phyloP scores from a whole-genome alignment of 148 eudicot genomes.

The Beta vulgaris region DNA sequence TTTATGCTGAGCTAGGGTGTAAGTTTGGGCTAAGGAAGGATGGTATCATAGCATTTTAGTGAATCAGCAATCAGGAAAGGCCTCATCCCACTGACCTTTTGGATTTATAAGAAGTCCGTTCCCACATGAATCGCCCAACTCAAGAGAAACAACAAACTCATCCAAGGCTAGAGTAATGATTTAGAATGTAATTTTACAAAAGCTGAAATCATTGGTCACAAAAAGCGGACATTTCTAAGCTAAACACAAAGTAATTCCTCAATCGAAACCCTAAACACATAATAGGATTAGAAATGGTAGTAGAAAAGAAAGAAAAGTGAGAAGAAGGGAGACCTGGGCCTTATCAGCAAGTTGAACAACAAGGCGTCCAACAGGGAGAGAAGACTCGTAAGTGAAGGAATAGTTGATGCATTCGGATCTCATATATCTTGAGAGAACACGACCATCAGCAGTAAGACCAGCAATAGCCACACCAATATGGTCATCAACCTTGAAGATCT shows the following conservation, averaged over 20 bases:
- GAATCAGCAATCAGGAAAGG: too few species aligned
- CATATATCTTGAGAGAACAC: slow-evolving; percentile 86
- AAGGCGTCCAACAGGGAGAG: slow-evolving; percentile 84
- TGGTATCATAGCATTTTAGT: too few species aligned
- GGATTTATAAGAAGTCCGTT: too few species aligned
- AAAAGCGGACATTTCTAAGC: background rate
- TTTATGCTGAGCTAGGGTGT: too few species aligned
- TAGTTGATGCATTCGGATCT: slow-evolving; percentile 81
- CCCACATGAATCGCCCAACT: too few species aligned
- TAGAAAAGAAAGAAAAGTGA: background rate
- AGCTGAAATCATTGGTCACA: too few species aligned
- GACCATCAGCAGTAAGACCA: slow-evolving; percentile 92
- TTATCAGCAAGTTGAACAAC: slow-evolving; percentile 97
- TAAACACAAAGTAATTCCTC: background rate
- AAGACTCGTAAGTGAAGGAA: slow-evolving; percentile 62
- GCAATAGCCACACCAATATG: slow-evolving; percentile 97
- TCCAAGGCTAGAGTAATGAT: too few species aligned
- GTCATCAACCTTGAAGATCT: slow-evolving; percentile 93
- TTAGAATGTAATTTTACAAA: too few species aligned
- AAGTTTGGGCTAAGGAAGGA: too few species aligned
- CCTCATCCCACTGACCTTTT: too few species aligned
- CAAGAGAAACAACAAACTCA: too few species aligned
- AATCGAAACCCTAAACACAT: background rate
- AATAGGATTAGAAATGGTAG: slow-evolving; percentile 3
- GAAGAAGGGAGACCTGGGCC: slow-evolving; percentile 61